A percentile compares a stretch with the other conserved stretches of the same genome.
Evolutionary conservation across 805 yeast genomes (phyloP).

Genomic region (Kodamaea laetipori): DNA sequence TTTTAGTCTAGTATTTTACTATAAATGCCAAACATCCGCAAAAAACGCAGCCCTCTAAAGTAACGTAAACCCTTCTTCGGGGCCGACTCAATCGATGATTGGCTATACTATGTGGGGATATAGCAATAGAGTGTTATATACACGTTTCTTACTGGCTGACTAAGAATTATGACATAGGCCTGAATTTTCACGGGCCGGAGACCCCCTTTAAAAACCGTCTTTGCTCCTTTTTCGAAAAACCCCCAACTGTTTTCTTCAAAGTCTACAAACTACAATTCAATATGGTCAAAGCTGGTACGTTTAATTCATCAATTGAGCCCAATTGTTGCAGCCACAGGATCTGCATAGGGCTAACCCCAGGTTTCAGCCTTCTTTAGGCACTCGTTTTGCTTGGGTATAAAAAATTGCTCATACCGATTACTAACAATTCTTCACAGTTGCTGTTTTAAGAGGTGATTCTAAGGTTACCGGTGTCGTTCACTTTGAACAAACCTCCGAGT

Average conservation of each 20-base stretch:
- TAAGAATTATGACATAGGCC: slow-evolving; percentile 1
- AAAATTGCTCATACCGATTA: slow-evolving; percentile 7
- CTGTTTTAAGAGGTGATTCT: slow-evolving; percentile 94
- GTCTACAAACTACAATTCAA: slow-evolving; percentile 18
- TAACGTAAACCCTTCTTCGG: no score
- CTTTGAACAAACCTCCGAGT: slow-evolving; percentile 81
- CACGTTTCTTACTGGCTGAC: background rate
- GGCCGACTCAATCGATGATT: no score
- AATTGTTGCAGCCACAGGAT: background rate
- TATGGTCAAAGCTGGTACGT: slow-evolving; percentile 71
- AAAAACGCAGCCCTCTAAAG: no score
- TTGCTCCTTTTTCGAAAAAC: slow-evolving; percentile 1
- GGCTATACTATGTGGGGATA: no score
- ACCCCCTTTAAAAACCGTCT: slow-evolving; percentile 4
- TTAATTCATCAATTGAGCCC: background rate
- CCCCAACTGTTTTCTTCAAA: slow-evolving; percentile 6
- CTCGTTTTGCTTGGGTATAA: slow-evolving; percentile 1
- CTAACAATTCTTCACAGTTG: slow-evolving; percentile 56
- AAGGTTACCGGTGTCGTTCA: slow-evolving; percentile 83
- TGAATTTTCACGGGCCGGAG: slow-evolving; percentile 3
- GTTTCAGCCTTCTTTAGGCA: slow-evolving; percentile 6
- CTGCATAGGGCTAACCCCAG: slow-evolving; percentile 2
- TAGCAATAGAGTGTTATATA: no score
- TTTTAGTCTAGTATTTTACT: background rate
- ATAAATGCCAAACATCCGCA: no score